Conservation (phyloP, 139 green algal species). For the Gonium pectorale region DNA sequence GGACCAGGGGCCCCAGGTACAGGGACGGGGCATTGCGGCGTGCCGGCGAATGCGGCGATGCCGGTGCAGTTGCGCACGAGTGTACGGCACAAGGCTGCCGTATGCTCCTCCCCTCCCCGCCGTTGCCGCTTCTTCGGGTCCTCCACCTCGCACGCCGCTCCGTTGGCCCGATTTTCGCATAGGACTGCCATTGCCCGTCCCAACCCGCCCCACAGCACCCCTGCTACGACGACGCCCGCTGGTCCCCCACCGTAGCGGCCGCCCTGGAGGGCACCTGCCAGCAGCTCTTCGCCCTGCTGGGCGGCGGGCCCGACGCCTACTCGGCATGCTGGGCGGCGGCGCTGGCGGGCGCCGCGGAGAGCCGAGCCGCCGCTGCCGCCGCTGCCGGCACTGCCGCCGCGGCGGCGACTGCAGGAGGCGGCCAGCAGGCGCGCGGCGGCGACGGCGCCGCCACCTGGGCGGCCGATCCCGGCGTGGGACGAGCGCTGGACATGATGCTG, state of each 20-base stretch:
- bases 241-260: not conserved
- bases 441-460: not conserved
- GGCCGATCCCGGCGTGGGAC: not conserved
- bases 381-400: not conserved
- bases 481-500: not conserved
- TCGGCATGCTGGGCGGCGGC: not conserved
- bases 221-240: not conserved
- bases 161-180: too few species aligned
- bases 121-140: too few species aligned
- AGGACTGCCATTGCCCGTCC: too few species aligned
- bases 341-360: not conserved
- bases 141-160: too few species aligned
- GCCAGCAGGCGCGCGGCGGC: not conserved
- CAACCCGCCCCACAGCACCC: too few species aligned
- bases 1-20: too few species aligned
- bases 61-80: too few species aligned
- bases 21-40: too few species aligned
- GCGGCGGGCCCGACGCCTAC: not conserved
- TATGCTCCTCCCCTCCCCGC: too few species aligned
- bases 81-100: too few species aligned
- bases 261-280: constrained; percentile 8
- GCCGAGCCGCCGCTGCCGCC: not conserved
- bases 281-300: constrained; percentile 25
- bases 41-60: too few species aligned
- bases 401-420: too few species aligned